Conservation (phyloP, 2,329 filamentous ascomycete species). For the Penicillium hordei region DNA sequence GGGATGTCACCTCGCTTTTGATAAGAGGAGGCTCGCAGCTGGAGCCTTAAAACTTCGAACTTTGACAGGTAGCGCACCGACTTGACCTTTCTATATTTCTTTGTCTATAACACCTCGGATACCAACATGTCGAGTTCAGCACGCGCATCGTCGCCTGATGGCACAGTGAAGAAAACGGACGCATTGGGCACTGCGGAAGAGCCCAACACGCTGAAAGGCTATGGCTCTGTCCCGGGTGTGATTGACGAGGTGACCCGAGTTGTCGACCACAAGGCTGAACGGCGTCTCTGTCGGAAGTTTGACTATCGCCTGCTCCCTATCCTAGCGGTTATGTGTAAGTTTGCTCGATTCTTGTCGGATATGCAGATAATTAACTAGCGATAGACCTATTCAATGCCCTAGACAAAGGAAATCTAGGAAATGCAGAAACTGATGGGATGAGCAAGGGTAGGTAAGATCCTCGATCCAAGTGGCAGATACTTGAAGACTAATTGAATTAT, state of each 20-base stretch:
- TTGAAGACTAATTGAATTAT: conserved; percentile 1
- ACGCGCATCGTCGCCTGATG: conserved; percentile 14
- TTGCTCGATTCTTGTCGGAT: neutral
- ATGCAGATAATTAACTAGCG: conserved; percentile 1
- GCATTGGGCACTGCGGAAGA: conserved; percentile 17
- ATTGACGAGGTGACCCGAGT: conserved; percentile 34
- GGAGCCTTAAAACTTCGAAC: neutral
- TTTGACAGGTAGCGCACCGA: neutral
- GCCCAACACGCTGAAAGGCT: conserved; percentile 20
- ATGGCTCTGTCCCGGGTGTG: conserved; percentile 20
- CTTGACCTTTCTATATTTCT: neutral
- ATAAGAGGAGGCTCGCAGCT: conserved; percentile 8
- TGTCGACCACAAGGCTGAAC: conserved; percentile 49
- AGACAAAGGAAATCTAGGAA: conserved; percentile 54
- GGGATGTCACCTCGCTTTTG: conserved; percentile 14
- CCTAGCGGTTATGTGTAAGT: conserved; percentile 57
- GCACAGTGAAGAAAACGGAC: conserved; percentile 17
- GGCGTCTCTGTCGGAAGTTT: conserved; percentile 56
- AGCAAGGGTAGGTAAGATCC: conserved; percentile 30
- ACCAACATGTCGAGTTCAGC: conserved; percentile 5
- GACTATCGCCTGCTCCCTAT: conserved; percentile 54
- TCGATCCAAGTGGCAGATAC: neutral
- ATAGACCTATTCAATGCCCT: conserved; percentile 56
- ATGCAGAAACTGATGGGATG: conserved; percentile 58
- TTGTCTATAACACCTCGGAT: neutral